Percentiles rank a stretch among this genome's conserved stretches.
phyloP scores from a whole-genome alignment of 2,329 filamentous ascomycete species.

The Nothomitra cinnamomea region DNA sequence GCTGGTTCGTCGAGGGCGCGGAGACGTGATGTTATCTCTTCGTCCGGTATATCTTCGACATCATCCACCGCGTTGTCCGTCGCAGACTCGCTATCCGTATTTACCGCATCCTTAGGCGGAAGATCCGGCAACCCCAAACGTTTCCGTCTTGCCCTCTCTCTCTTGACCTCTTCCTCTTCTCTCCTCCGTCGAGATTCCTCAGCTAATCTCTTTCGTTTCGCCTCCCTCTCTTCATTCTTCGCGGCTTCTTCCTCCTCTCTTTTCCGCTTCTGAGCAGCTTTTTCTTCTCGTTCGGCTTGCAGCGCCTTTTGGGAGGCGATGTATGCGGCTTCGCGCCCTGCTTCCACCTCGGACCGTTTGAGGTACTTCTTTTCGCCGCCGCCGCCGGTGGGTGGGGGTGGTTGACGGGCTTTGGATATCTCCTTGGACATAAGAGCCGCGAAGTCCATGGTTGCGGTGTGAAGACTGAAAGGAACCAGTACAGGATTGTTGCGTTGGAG shows the following conservation, averaged over 20 bases:
- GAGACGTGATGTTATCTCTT: conserved; percentile 50
- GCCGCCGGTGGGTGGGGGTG: conserved; percentile 15
- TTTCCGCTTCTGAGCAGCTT: conserved; percentile 65
- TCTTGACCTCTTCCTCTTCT: conserved; percentile 55
- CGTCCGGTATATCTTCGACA: conserved; percentile 50
- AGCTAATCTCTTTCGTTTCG: conserved; percentile 65
- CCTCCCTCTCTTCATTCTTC: conserved; percentile 52
- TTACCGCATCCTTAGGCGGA: conserved; percentile 30
- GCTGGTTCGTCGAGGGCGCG: conserved; percentile 57
- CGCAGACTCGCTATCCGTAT: conserved; percentile 21
- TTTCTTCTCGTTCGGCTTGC: conserved; percentile 53
- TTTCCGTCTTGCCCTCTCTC: conserved; percentile 56
- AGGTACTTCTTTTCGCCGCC: conserved; percentile 52
- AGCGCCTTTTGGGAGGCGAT: conserved; percentile 60
- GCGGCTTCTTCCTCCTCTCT: conserved; percentile 69
- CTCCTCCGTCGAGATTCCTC: conserved; percentile 56
- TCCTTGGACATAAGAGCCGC: conserved; percentile 84
- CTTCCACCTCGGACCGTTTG: conserved; percentile 74
- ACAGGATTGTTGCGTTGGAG: no score
- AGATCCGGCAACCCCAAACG: conserved; percentile 67
- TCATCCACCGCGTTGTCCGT: conserved; percentile 18
- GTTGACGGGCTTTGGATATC: conserved; percentile 60
- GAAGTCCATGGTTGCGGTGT: conserved; percentile 64
- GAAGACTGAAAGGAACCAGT: no score
- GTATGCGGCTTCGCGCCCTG: conserved; percentile 64